Base-by-base conservation (phyloP, 2,329 filamentous ascomycete genomes). In the Neofusicoccum umdonicola region DNA sequence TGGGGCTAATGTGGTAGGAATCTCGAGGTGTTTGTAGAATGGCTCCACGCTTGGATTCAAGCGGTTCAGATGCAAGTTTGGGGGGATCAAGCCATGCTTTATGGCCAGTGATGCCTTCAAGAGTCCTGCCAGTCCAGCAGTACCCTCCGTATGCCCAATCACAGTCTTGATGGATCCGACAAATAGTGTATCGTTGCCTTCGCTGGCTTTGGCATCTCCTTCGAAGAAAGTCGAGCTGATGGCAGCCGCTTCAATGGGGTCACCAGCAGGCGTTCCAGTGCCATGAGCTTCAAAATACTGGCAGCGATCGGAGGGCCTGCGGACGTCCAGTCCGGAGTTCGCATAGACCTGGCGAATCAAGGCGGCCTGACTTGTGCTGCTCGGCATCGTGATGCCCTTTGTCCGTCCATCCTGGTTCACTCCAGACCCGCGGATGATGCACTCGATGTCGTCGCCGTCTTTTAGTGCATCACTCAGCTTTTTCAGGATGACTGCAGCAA, bases 401-500 rank as follows among this genome's bases (percentile, higher is more conserved):
- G 74, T 80, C 0, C 67, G 67, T 0, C 81, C 80, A 54, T 81
- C 79, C n/a, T 73, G 70, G 35, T 78, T 79, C 4, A 74, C 65
- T 2, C 72, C 75, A 1, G 75, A 77, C 17, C 71, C 76, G 0
- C 73, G 71, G 13, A 80, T 71, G 3, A 79, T 67, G 48, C 75
- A 76, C 45, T 81, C 76, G 35, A 84, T 80, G 3, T 76, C 68
- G 66, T 84, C 81, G 0, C 78, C 78, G 67, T 83, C 79, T 0
- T 65, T 71, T 2, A 87, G 63, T 0, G 86, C 86, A 1, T 77
- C 71, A 4, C 70, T 73, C 1, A 87, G 68, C 0, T 71, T 74
- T 69, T 88, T 88, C 0, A 88, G 67, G 0, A 87, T 71, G 0
- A 88, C 66, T 0, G 76, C 73, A 0, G 79, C 79, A 9, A 85